Evolutionary conservation across 257 asterid genomes (phyloP).

Genomic region (Catharanthus roseus): DNA sequence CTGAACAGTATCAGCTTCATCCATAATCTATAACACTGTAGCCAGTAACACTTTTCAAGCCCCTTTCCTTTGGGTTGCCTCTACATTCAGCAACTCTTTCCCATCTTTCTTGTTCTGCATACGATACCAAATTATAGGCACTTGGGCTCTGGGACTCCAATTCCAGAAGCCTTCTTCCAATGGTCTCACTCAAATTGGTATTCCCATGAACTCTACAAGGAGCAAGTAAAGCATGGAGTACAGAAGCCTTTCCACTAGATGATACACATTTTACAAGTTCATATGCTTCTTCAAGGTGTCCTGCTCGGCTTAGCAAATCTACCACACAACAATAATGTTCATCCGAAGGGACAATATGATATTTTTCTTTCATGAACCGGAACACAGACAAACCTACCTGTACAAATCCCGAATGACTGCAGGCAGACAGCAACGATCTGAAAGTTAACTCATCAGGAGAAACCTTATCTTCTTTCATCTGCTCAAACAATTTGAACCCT

Average conservation of each 20-base stretch:
- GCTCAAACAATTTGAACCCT: conserved; percentile 35
- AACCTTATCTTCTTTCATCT: conserved; percentile 29
- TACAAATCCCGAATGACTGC: conserved; percentile 53
- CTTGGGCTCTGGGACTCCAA: conserved; percentile 38
- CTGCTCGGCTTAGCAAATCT: conserved; percentile 56
- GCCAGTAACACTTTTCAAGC: conserved; percentile 41
- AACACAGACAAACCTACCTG: conserved; percentile 38
- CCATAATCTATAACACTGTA: conserved; percentile 36
- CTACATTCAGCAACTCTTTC: conserved; percentile 37
- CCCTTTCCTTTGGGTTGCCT: conserved; percentile 34
- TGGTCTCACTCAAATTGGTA: conserved; percentile 33
- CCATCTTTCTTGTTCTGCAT: conserved; percentile 54
- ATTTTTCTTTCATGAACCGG: conserved; percentile 40
- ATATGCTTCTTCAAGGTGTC: conserved; percentile 47
- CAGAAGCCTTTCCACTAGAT: conserved; percentile 25
- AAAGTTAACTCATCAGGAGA: conserved; percentile 43
- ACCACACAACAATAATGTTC: conserved; percentile 64
- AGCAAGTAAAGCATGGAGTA: conserved; percentile 44
- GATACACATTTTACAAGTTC: conserved; percentile 26
- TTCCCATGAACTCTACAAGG: conserved; percentile 51
- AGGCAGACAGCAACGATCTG: conserved; percentile 48
- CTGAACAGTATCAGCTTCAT: conserved; percentile 31
- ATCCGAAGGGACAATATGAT: conserved; percentile 36
- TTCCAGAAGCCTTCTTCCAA: conserved; percentile 40
- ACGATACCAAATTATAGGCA: conserved; percentile 40